phyloP scores from a whole-genome alignment of 805 yeast species.

The Suhomyces sp. region DNA sequence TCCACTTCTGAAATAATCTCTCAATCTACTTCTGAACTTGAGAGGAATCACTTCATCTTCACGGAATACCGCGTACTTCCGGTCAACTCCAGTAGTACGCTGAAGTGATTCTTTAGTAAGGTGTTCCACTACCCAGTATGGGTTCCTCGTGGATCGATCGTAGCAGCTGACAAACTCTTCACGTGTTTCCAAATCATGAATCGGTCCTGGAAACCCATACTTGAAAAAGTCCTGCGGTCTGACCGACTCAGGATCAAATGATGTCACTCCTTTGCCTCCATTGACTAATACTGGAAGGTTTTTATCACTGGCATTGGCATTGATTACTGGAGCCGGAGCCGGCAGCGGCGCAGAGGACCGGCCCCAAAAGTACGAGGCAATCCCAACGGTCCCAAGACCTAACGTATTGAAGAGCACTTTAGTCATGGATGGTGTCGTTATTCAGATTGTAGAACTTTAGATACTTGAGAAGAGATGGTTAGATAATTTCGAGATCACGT shows the following conservation, averaged over 20 bases:
- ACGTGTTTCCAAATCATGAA: slow-evolving; percentile 74
- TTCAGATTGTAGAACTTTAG: too few species aligned
- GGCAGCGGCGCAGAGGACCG: slow-evolving; percentile 25
- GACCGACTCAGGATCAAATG: slow-evolving; percentile 39
- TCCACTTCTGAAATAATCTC: slow-evolving; percentile 92
- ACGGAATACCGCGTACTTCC: slow-evolving; percentile 77
- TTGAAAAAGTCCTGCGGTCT: slow-evolving; percentile 81
- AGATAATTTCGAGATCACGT: too few species aligned
- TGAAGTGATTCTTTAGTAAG: slow-evolving; percentile 70
- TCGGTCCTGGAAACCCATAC: slow-evolving; percentile 95
- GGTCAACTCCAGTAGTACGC: slow-evolving; percentile 56
- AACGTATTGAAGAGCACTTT: slow-evolving; percentile 28
- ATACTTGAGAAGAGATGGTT: too few species aligned
- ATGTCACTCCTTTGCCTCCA: slow-evolving; percentile 8
- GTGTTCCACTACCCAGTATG: slow-evolving; percentile 89
- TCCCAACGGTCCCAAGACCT: slow-evolving; percentile 40
- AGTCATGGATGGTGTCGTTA: slow-evolving; percentile 13
- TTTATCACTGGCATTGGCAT: slow-evolving; percentile 10
- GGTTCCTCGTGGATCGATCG: slow-evolving; percentile 81
- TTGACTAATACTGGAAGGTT: slow-evolving; percentile 9
- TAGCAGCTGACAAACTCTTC: slow-evolving; percentile 82
- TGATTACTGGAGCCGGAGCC: slow-evolving; percentile 11
- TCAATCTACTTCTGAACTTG: slow-evolving; percentile 69
- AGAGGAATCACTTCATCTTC: slow-evolving; percentile 85
- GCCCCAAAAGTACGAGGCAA: slow-evolving; percentile 44